Evolutionary conservation across 371 early-diverging fungal species (phyloP).

Genomic region (Mucor piriformis): DNA sequence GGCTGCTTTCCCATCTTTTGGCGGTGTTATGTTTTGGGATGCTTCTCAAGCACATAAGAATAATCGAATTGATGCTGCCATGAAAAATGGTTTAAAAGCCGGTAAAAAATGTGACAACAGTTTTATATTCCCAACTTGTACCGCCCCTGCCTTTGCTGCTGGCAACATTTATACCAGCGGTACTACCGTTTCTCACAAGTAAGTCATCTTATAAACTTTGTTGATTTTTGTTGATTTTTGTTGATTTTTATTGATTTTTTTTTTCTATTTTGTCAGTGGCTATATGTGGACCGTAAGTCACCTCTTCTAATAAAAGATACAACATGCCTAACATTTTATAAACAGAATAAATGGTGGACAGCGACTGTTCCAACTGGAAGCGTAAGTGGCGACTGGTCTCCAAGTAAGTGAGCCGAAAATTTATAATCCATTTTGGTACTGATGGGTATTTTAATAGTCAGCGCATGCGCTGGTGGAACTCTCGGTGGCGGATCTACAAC

Average conservation of each 20-base stretch:
- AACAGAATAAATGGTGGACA: constrained; percentile 49
- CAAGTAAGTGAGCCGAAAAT: constrained; percentile 21
- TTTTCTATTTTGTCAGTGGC: constrained; percentile 15
- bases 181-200: constrained; percentile 51
- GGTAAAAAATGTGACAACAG: constrained; percentile 28
- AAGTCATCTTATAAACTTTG: constrained; percentile 15
- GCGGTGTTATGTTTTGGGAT: constrained; percentile 72
- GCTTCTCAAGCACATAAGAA: constrained; percentile 51
- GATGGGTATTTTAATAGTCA: constrained; percentile 14
- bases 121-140: constrained; percentile 33
- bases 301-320: background rate
- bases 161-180: constrained; percentile 46
- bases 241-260: background rate
- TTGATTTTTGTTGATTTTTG: background rate
- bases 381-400: constrained; percentile 33
- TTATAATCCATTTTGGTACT: background rate
- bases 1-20: constrained; percentile 51
- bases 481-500: background rate
- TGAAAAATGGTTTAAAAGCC: constrained; percentile 27
- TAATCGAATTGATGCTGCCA: constrained; percentile 25
- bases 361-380: constrained; percentile 20
- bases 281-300: constrained; percentile 46
- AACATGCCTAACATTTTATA: background rate
- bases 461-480: constrained; percentile 10
- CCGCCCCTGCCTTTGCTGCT: constrained; percentile 41